These are phyloP conservation scores for Kurtzmaniella quercitrusa DNA, from an alignment of 1,139 yeast genomes.

Conservation along the genomic window DNA sequence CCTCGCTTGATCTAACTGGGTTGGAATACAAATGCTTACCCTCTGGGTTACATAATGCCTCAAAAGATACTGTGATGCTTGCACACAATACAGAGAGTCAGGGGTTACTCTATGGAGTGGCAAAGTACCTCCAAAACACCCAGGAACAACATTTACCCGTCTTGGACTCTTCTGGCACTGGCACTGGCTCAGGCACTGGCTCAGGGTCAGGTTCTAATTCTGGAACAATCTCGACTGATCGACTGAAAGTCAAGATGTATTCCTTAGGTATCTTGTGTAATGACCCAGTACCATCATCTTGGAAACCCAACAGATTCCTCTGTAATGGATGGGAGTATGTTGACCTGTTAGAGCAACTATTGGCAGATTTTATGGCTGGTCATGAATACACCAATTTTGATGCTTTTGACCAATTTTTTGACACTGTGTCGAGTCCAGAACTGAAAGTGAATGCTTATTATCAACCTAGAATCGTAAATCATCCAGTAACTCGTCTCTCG, in stretches of 20 bases:
- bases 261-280: constrained; percentile 63
- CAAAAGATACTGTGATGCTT: constrained; percentile 41
- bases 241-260: constrained; percentile 59
- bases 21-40: constrained; percentile 77
- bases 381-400: constrained; percentile 15
- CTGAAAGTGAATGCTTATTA: constrained; percentile 7
- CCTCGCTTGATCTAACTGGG: constrained; percentile 24
- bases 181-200: not conserved
- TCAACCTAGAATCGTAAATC: constrained; percentile 25
- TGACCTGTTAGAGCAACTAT: constrained; percentile 37
- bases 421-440: constrained; percentile 7
- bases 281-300: constrained; percentile 18
- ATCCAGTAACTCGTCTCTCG: constrained; percentile 48
- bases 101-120: constrained; percentile 31
- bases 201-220: not conserved
- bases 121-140: constrained; percentile 28
- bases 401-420: constrained; percentile 19
- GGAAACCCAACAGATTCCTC: constrained; percentile 54
- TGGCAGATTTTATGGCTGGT: constrained; percentile 34
- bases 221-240: constrained; percentile 20
- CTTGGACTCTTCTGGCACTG: not conserved
- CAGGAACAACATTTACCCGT: constrained; percentile 10
- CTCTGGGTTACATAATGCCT: constrained; percentile 72
- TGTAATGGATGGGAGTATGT: constrained; percentile 55
- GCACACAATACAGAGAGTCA: constrained; percentile 25